These are phyloP conservation scores for Tuber microsphaerosporum DNA, from an alignment of 495 filamentous ascomycete species.

Conservation along the genomic window DNA sequence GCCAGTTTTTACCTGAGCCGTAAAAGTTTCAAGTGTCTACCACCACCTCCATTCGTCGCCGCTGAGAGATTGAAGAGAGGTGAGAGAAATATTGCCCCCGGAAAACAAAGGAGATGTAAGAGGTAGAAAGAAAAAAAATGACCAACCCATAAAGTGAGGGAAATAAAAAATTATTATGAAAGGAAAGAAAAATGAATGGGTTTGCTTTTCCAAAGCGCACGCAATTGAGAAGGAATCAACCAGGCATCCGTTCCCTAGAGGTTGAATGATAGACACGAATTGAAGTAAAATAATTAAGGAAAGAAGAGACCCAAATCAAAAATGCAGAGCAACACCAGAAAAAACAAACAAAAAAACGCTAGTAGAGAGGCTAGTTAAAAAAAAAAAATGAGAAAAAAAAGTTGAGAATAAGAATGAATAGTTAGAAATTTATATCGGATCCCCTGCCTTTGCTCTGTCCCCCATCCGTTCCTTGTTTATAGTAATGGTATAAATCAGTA, in stretches of 20 bases:
- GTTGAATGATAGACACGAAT: conserved; percentile 24
- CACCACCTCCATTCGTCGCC: neutral
- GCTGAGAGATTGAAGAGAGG: conserved; percentile 4
- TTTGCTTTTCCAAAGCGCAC: neutral
- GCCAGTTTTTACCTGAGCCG: neutral
- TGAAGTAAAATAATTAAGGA: conserved; percentile 16
- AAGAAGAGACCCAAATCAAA: conserved; percentile 16
- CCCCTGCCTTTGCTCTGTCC: conserved; percentile 13
- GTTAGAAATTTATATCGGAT: conserved; percentile 21
- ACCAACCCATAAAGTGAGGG: conserved; percentile 9
- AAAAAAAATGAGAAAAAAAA: conserved; percentile 28
- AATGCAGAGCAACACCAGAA: conserved; percentile 23
- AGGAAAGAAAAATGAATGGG: neutral
- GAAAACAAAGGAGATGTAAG: conserved; percentile 9
- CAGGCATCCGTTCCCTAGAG: neutral
- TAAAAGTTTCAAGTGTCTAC: neutral
- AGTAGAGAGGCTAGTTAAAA: conserved; percentile 19
- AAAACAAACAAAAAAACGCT: conserved; percentile 1
- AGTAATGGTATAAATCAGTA: conserved; percentile 17
- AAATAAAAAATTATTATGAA: neutral
- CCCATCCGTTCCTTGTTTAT: conserved; percentile 21
- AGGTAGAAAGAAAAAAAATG: conserved; percentile 10
- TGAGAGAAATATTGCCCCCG: conserved; percentile 30
- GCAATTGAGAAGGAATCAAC: neutral
- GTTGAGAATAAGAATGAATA: conserved; percentile 26